Conservation (phyloP, 2,329 filamentous ascomycete genomes). For the Aphanocladium album region DNA sequence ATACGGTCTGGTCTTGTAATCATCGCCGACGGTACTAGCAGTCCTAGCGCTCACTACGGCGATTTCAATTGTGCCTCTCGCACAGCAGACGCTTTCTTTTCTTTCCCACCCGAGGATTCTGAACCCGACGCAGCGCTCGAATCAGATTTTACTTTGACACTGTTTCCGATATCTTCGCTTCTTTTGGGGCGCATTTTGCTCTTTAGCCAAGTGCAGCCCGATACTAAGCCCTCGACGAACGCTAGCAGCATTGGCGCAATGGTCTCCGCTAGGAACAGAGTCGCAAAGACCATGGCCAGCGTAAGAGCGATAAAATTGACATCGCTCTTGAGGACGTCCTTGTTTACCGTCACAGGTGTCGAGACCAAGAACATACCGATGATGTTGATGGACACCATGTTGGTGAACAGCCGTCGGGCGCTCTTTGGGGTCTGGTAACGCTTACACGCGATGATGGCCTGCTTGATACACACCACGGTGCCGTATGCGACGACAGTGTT, state of each 20-base stretch:
- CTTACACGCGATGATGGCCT: constrained; percentile 17
- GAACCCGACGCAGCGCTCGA: not conserved
- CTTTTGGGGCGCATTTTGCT: not conserved
- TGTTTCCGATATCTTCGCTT: not conserved
- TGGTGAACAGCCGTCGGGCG: constrained; percentile 18
- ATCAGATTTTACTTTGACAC: too few relatives aligned
- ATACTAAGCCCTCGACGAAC: constrained; percentile 17
- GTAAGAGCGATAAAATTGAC: constrained; percentile 16
- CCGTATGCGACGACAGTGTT: constrained; percentile 20
- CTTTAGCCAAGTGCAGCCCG: constrained; percentile 6
- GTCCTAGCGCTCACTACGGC: not conserved
- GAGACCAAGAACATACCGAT: constrained; percentile 18
- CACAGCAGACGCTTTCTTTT: not conserved
- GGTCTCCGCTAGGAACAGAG: constrained; percentile 18
- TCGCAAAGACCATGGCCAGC: constrained; percentile 19
- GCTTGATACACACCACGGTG: constrained; percentile 19
- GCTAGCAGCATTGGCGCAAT: constrained; percentile 17
- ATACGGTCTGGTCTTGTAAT: not conserved
- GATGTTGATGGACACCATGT: constrained; percentile 20
- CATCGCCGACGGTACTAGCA: not conserved
- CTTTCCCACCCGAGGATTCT: not conserved
- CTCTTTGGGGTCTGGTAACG: constrained; percentile 20
- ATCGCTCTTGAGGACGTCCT: constrained; percentile 13
- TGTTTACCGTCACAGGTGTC: constrained; percentile 17
- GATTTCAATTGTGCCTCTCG: not conserved